Conservation (phyloP, 805 yeast genomes). For the Teunomyces lycoperdinae region DNA sequence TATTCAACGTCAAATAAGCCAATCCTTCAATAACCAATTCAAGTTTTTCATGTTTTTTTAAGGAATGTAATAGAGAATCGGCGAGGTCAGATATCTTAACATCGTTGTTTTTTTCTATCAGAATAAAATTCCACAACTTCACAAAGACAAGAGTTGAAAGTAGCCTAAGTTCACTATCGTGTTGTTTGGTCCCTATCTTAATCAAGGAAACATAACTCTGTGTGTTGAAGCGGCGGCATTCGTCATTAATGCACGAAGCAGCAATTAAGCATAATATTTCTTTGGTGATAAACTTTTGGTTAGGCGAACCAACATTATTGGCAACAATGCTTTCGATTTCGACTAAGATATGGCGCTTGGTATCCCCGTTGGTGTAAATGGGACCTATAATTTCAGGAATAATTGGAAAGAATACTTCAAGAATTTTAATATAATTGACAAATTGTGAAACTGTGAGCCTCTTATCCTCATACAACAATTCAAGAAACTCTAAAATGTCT, state of each 20-base stretch:
- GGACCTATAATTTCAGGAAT: slow-evolving; percentile 20
- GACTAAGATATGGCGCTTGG: slow-evolving; percentile 14
- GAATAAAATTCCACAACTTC: slow-evolving; percentile 55
- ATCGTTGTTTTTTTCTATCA: slow-evolving; percentile 22
- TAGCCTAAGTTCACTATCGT: slow-evolving; percentile 20
- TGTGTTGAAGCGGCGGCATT: slow-evolving; percentile 46
- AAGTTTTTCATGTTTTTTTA: slow-evolving; percentile 8
- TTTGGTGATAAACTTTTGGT: slow-evolving; percentile 4
- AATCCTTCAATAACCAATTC: slow-evolving; percentile 42
- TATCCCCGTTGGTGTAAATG: slow-evolving; percentile 19
- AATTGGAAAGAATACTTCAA: slow-evolving; percentile 27
- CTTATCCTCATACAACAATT: slow-evolving; percentile 15
- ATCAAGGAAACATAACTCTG: slow-evolving; percentile 43
- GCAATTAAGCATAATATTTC: slow-evolving; percentile 21
- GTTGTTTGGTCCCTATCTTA: slow-evolving; percentile 28
- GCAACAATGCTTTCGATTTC: neutral
- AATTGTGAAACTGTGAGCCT: slow-evolving; percentile 10
- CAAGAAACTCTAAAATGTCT: slow-evolving; percentile 21
- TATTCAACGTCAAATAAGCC: slow-evolving; percentile 45
- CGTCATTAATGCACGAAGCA: slow-evolving; percentile 49
- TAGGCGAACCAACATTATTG: slow-evolving; percentile 4
- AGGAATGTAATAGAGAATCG: slow-evolving; percentile 8
- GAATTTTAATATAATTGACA: slow-evolving; percentile 17
- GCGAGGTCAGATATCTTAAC: slow-evolving; percentile 8
- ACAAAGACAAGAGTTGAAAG: slow-evolving; percentile 47